Percentiles rank a stretch among this genome's conserved stretches.
Evolutionary conservation across 768 basidiomycete species (phyloP).

Genomic region (Leucosporidium creatinivorum): DNA sequence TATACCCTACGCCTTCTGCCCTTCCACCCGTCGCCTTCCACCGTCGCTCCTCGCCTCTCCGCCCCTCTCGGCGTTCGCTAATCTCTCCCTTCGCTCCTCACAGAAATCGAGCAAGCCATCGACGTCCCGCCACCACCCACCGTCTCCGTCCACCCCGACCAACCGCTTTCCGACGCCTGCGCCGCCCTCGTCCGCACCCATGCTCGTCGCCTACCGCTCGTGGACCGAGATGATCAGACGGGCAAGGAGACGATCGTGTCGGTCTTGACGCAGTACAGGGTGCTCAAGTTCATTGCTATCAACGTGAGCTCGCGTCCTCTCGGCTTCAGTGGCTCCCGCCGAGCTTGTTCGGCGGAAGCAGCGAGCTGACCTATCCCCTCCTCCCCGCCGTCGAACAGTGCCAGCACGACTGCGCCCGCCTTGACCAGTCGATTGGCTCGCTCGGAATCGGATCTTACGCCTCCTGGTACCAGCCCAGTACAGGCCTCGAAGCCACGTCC

Average conservation of each 20-base stretch:
- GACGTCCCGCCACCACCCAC: constrained; percentile 88
- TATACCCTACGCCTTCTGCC: no score
- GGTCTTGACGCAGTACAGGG: constrained; percentile 92
- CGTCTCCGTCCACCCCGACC: constrained; percentile 75
- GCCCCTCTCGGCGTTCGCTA: neutral
- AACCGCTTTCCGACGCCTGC: constrained; percentile 82
- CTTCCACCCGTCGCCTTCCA: no score
- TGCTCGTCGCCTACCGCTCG: constrained; percentile 84
- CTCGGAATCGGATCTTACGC: constrained; percentile 94
- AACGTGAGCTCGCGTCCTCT: constrained; percentile 59
- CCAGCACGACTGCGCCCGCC: constrained; percentile 64
- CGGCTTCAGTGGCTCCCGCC: no score
- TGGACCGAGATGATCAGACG: constrained; percentile 87
- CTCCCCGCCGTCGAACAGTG: constrained; percentile 52
- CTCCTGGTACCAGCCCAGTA: constrained; percentile 38
- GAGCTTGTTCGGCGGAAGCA: constrained; percentile 10
- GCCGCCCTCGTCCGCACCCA: constrained; percentile 88
- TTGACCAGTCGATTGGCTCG: constrained; percentile 70
- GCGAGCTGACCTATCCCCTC: neutral
- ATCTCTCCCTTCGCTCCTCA: neutral
- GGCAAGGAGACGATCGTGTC: constrained; percentile 92
- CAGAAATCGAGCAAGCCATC: constrained; percentile 88
- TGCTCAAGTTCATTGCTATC: constrained; percentile 96
- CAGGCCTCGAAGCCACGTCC: neutral
- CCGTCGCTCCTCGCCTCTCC: neutral